Percentiles rank a stretch among this genome's conserved stretches.
phyloP scores from a whole-genome alignment of 164 flowering plant species.

The Aristolochia fimbriata region DNA sequence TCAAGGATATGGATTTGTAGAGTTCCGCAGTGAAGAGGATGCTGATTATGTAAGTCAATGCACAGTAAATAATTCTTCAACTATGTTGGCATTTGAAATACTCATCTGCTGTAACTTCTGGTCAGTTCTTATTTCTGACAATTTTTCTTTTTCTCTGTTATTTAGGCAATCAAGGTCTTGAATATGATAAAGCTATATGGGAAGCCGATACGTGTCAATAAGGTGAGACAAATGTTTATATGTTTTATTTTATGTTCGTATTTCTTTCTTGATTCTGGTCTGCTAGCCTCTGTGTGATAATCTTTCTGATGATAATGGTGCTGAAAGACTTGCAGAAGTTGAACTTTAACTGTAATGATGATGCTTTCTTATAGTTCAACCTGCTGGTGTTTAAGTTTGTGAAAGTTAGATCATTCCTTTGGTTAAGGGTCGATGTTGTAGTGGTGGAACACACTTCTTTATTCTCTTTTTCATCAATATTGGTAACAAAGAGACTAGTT shows the following conservation, averaged over 20 bases:
- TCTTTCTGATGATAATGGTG: too few species aligned
- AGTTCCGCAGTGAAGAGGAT: slow-evolving; percentile 94
- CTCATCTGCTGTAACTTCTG: neutral
- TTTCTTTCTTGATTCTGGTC: neutral
- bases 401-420: too few species aligned
- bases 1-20: slow-evolving; percentile 98
- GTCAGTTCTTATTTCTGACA: neutral
- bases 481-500: too few species aligned
- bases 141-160: neutral
- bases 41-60: slow-evolving; percentile 81
- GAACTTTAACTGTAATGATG: too few species aligned
- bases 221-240: slow-evolving; percentile 33
- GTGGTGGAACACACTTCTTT: too few species aligned
- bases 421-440: too few species aligned
- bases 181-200: slow-evolving; percentile 98
- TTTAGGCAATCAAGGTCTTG: slow-evolving; percentile 93
- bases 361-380: too few species aligned
- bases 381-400: too few species aligned
- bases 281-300: neutral
- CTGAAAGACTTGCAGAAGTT: too few species aligned
- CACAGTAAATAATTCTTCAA: too few species aligned
- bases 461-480: too few species aligned
- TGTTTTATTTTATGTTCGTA: neutral
- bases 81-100: too few species aligned
- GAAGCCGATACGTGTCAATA: slow-evolving; percentile 94